Base-by-base conservation (phyloP, 768 basidiomycete genomes). In the Botryobasidium botryosum region DNA sequence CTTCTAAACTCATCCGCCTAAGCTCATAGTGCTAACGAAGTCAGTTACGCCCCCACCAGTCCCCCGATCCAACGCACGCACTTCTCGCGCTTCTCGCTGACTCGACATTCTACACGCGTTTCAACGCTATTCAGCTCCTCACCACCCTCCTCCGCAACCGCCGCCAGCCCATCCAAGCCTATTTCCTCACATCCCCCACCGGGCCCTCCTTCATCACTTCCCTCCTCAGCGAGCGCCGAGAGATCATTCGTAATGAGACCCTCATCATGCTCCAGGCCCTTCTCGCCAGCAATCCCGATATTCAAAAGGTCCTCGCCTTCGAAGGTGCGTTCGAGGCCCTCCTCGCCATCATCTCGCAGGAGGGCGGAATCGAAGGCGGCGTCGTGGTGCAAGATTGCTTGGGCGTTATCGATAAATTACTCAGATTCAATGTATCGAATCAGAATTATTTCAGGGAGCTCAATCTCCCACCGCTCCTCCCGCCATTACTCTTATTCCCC, bases 401-500 rank as follows among this genome's bases (percentile, higher is more conserved):
- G 46, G 68, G 72, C 15, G 88, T 84, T 51, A 74, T 88, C 13
- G 88, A 88, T 50, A 72, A 73, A n/a, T 64, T 99, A 18, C 66
- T 99, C 50, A 72, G 87, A 24, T 92, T 83, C 64, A 97, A 99
- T 60, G 74, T 77, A 21, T 91, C 88, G 7, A 99, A 97, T 59
- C 91, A 99, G 88, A 94, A 88, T 57, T 97, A 94, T 66, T 94
- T 99, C 65, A 79, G 85, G 39, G 90, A 91, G 64, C 84, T 87
- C 1, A 59, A 79, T 49, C 64, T 91, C 52, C 70, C 79, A 51
- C 61, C 79, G 47, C 54, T 79, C 45, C 54, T 90, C 47, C 72
- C 77, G 50, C 75, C 70, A 23, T 69, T 79, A 20, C 68, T 81
- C 35, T 75, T 74, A 37, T 88, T 78, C 59, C 82, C 79, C 25